Evolutionary conservation across 306 rosid species (phyloP).

Genomic region (Oxytropis ochrocephala): DNA sequence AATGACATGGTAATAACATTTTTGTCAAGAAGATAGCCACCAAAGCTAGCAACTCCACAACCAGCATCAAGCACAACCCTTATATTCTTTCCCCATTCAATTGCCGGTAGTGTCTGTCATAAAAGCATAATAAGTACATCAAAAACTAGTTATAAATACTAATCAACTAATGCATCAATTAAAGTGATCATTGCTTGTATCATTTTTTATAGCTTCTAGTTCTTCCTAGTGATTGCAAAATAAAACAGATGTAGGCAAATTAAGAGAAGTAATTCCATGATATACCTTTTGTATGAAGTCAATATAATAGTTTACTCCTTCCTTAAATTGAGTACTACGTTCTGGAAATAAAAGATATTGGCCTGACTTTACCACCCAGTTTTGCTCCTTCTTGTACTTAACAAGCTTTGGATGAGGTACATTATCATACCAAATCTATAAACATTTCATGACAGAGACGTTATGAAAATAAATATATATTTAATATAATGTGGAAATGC

Average conservation of each 20-base stretch:
- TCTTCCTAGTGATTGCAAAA: too few species aligned
- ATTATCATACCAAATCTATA: constrained; percentile 82
- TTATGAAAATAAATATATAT: not conserved
- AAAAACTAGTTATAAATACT: not conserved
- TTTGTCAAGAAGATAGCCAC: constrained; percentile 73
- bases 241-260: not conserved
- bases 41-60: constrained; percentile 98
- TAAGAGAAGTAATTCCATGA: not conserved
- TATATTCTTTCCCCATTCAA: constrained; percentile 71
- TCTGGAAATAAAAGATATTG: constrained; percentile 81
- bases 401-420: constrained; percentile 88
- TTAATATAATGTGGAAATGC: not conserved
- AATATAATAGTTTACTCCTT: constrained; percentile 66
- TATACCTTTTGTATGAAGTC: constrained; percentile 62
- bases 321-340: constrained; percentile 96
- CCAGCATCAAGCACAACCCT: constrained; percentile 92
- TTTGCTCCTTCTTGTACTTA: constrained; percentile 90
- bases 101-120: constrained; percentile 41
- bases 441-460: too few species aligned
- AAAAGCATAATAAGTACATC: not conserved
- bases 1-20: constrained; percentile 89
- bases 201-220: too few species aligned
- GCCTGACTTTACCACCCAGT: constrained; percentile 80
- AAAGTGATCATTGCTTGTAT: not conserved
- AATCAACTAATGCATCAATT: not conserved